Evolutionary conservation across 495 filamentous ascomycete genomes (phyloP), one percentile per base, ranked within the genome.

Genomic region (Recurvomyces mirabilis): DNA sequence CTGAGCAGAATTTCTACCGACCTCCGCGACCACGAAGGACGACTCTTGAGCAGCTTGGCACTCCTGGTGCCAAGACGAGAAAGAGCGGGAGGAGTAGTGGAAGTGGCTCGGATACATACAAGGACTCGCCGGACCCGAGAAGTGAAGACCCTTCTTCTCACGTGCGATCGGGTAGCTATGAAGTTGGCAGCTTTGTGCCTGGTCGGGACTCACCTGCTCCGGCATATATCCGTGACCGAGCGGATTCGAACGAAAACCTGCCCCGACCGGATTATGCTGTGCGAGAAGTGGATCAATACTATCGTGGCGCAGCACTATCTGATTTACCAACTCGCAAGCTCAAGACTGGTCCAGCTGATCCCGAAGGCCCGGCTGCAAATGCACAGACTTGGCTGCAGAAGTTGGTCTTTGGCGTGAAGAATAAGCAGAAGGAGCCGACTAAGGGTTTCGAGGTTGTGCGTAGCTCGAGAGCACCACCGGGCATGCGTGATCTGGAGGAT

Each of bases 391-490:
- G 88, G 82, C 73, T 98, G 61, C 79, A 82, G 52, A 71, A 71
- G 14, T 34, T 47, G 26, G 63, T 93, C 24, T 74, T 94, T 22
- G 84, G 80, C 6, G 38, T 39, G 5, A 87, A 91, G 60, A 82
- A 60, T 2, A 94, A 91, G 53, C 86, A 91, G 32, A 54, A 49
- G 26, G 51, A 44, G 14, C 13, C 38, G 3, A 28, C 20, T 22
- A 95, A 94, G 61, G 91, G 91, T 0, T 98, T 98, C 45, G 91
- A 94, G 59, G 91, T 98, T 13, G 91, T 96, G 11, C 70, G 91
- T 56, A 93, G 87, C 55, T 72, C 84, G 30, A 73, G 87, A 52
- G 70, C 73, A 15, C 75, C 75, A 24, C 70, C 69, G 3, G 62
- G 63, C 15, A 60, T 58, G 45, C 2, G 57, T 55, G 7, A 21